Evolutionary conservation across 345 rosid species (phyloP), one percentile per base, ranked within the genome.

Genomic region (Reutealis trisperma): DNA sequence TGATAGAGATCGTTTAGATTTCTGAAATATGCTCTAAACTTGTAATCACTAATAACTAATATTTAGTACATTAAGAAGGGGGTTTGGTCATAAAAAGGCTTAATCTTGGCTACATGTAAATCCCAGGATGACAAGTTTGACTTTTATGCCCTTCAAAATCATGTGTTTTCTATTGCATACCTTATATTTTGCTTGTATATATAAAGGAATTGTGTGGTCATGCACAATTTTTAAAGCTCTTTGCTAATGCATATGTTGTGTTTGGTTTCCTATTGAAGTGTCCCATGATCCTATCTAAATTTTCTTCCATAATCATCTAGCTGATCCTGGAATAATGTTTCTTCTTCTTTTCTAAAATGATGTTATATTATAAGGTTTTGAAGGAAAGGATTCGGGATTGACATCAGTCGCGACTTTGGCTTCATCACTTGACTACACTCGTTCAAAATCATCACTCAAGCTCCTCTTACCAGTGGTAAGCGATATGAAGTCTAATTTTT

Each of bases 391-490:
- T 77, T 73, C 94, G 3, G 90, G 93, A 14, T 82, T 93, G 84
- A 86, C 90, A 60, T 82, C 91, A 60, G 83, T 90, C 74, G 85
- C 84, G 69, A 92, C 98, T 30, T 78, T 90, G 60, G 97, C 88
- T 34, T 88, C 99, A 69, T 83, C 99, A 13, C 89, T 95, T 59
- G 98, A 95, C 80, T 93, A 90, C 81, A 77, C 88, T 42, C 77
- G 92, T 78, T 95, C 98, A 59, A 77, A 81, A 78, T 93, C 98
- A 61, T 80, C 86, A 66, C 89, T 91, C 61, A 93, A 85, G 74
- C 76, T 87, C 81, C 86, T 93, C 78, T 84, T 95, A 86, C 96
- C 92, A 19, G 84, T 90, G 87, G 99, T 77, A 88, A 89, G 94
- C 87, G 81, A 72, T 60, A 47, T 16, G 25, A 18, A 66, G 32